Evolutionary conservation across 495 filamentous ascomycete genomes (phyloP).

Genomic region (Penicillium atrosanguineum): DNA sequence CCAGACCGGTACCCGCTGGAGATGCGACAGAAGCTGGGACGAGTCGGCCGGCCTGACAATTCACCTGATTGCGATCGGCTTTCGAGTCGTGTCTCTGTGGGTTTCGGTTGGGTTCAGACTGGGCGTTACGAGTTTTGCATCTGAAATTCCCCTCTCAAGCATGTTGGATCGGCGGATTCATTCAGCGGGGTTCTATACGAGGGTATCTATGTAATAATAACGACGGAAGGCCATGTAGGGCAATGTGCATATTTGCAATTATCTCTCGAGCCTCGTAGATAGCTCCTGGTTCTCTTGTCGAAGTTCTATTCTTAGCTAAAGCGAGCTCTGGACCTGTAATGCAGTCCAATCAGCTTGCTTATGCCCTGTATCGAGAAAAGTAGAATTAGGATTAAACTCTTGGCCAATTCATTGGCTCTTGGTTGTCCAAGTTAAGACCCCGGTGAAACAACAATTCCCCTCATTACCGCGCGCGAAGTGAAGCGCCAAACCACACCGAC

Average conservation of each 20-base stretch:
- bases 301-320: not conserved
- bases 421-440: not conserved
- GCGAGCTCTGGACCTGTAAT: not conserved
- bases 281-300: not conserved
- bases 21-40: conserved; percentile 31
- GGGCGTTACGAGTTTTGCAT: conserved; percentile 23
- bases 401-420: conserved; percentile 14
- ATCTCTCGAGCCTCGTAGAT: conserved; percentile 2
- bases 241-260: conserved; percentile 23
- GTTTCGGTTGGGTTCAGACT: conserved; percentile 10
- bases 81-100: not conserved
- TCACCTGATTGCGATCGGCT: not conserved
- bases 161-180: conserved; percentile 20
- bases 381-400: not conserved
- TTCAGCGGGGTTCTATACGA: conserved; percentile 10
- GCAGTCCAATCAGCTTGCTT: not conserved
- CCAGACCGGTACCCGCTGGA: conserved; percentile 20
- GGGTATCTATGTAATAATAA: conserved; percentile 22
- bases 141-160: conserved; percentile 30
- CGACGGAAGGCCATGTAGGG: conserved; percentile 14
- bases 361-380: not conserved
- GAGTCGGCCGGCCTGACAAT: conserved; percentile 37
- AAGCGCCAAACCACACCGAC: conserved; percentile 10
- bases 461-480: conserved; percentile 26
- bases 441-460: conserved; percentile 14